Evolutionary conservation across 257 asterid species (phyloP), one percentile per base, ranked within the genome.

Genomic region (Lithospermum erythrorhizon): DNA sequence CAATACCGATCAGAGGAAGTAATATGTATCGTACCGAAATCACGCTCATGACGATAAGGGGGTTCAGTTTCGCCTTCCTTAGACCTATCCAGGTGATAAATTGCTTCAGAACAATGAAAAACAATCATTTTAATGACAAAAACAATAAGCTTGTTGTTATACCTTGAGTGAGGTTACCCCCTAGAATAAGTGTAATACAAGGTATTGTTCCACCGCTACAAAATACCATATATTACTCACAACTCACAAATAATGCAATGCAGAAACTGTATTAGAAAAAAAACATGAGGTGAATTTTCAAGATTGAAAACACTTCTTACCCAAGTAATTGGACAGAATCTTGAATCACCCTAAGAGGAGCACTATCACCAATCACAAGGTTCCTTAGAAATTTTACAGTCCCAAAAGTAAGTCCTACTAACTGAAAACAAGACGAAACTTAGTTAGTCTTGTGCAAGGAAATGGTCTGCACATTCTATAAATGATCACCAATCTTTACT

Each of bases 101-200:
- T n/a, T n/a, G n/a, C n/a, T n/a, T n/a, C n/a, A n/a, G n/a, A n/a
- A n/a, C n/a, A n/a, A n/a, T n/a, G n/a, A n/a, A n/a, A n/a, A n/a
- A n/a, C n/a, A n/a, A n/a, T n/a, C n/a, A n/a, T n/a, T n/a, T n/a
- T n/a, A n/a, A n/a, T n/a, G n/a, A 21, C 19, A 9, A 53, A 21
- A 21, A 54, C 49, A 14, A 27, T 37, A 21, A n/a, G n/a, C n/a
- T n/a, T n/a, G n/a, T n/a, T n/a, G n/a, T n/a, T n/a, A n/a, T 78
- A 87, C 97, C 97, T 82, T 83, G 84, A 29, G 79, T 83, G 41
- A 90, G 85, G 77, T 87, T 90, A 66, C 96, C 97, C 18, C 97
- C 97, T 11, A 90, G 86, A 75, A 87, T 87, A 41, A 90, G 87
- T 55, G 84, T 90, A 75, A 87, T 82, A 77, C 94, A 80, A 21